Conservation (phyloP, 345 rosid genomes). For the Citropsis articulata region DNA sequence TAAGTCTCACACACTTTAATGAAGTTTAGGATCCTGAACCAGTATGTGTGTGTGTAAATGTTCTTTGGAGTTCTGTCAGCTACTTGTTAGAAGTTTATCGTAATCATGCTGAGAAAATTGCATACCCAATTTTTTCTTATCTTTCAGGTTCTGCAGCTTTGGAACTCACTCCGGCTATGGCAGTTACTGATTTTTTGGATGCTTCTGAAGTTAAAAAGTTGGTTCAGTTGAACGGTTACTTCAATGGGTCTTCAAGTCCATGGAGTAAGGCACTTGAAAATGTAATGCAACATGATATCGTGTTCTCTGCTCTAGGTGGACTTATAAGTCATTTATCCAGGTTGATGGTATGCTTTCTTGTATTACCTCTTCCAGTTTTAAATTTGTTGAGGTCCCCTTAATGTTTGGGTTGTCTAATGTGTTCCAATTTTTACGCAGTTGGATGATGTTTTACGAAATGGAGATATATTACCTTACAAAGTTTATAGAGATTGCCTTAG, state of each 20-base stretch:
- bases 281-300: conserved; percentile 41
- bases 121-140: background rate
- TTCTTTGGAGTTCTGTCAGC: background rate
- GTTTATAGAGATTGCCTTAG: conserved; percentile 79
- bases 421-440: conserved; percentile 40
- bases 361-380: background rate
- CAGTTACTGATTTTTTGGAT: conserved; percentile 46
- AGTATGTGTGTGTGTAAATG: background rate
- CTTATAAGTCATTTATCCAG: conserved; percentile 75
- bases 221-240: conserved; percentile 66
- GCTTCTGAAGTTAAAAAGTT: conserved; percentile 63
- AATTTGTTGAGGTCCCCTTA: background rate
- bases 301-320: conserved; percentile 76
- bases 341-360: conserved; percentile 63
- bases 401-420: background rate
- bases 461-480: conserved; percentile 76
- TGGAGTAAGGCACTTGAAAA: conserved; percentile 50
- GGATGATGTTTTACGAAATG: conserved; percentile 69
- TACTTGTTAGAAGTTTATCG: background rate
- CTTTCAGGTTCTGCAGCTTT: conserved; percentile 51
- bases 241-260: conserved; percentile 53
- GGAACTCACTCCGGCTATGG: conserved; percentile 56
- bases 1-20: too few relatives aligned
- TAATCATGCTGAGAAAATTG: background rate
- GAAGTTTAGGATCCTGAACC: too few relatives aligned